These are phyloP conservation scores for Diplodia corticola DNA, from an alignment of 2,329 filamentous ascomycete species.

Conservation along the genomic window DNA sequence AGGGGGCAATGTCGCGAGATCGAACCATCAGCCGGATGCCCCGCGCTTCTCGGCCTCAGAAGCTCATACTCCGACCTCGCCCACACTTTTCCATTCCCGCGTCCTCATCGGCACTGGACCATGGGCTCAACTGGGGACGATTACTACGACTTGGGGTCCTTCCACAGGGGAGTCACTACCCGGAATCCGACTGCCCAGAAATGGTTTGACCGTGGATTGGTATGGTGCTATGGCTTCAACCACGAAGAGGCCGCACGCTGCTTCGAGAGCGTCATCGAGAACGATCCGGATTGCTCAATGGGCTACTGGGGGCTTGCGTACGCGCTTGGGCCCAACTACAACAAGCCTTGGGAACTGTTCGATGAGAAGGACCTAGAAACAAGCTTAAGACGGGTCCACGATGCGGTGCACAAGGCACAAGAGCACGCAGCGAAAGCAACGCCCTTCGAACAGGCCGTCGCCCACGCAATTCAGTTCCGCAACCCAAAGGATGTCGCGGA, in stretches of 20 bases:
- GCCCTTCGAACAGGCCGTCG: conserved; percentile 61
- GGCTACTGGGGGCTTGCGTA: conserved; percentile 72
- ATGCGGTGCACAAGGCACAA: conserved; percentile 50
- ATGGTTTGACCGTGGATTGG: conserved; percentile 73
- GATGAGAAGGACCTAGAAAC: conserved; percentile 59
- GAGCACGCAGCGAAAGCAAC: conserved; percentile 40
- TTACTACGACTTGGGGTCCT: conserved; percentile 60
- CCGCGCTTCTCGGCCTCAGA: not conserved
- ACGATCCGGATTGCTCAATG: conserved; percentile 60
- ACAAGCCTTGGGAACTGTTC: conserved; percentile 76
- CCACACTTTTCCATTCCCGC: not conserved
- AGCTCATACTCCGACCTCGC: not conserved
- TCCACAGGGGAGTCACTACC: conserved; percentile 58
- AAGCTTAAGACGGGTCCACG: conserved; percentile 52
- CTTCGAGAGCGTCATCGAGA: conserved; percentile 60
- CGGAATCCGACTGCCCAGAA: conserved; percentile 53
- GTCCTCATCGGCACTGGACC: not conserved
- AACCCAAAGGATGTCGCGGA: conserved; percentile 54
- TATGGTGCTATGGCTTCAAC: conserved; percentile 76
- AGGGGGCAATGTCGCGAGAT: not conserved
- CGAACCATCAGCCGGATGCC: not conserved
- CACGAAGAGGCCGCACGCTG: conserved; percentile 69
- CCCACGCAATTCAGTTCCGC: conserved; percentile 61
- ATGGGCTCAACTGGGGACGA: conserved; percentile 9
- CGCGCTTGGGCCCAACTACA: conserved; percentile 73